These are phyloP conservation scores for Luffa acutangula DNA, from an alignment of 306 rosid genomes.

Conservation along the genomic window DNA sequence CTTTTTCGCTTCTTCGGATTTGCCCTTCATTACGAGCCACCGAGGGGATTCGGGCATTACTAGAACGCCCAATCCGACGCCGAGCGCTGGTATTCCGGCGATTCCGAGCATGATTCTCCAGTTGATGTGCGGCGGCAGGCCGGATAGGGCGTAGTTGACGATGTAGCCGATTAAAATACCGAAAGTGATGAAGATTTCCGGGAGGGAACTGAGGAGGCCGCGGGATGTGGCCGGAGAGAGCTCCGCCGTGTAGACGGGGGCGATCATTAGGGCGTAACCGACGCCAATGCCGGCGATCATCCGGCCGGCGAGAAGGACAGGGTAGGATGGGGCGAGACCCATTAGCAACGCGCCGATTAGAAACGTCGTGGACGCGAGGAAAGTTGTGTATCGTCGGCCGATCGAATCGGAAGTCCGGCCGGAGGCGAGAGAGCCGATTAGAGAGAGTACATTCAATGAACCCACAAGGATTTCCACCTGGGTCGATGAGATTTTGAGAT, in stretches of 20 bases:
- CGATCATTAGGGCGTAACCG: conserved; percentile 64
- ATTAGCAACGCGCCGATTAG: conserved; percentile 57
- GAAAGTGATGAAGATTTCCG: conserved; percentile 61
- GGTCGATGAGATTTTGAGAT: conserved; percentile 41
- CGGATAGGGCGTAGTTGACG: conserved; percentile 46
- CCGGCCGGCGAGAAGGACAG: conserved; percentile 46
- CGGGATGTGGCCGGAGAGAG: conserved; percentile 61
- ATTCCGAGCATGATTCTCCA: conserved; percentile 85
- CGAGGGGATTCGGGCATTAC: conserved; percentile 81
- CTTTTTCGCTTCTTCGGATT: conserved; percentile 36
- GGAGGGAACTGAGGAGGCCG: conserved; percentile 72
- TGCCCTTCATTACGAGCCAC: conserved; percentile 66
- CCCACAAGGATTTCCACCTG: conserved; percentile 73
- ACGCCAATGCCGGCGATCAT: conserved; percentile 69
- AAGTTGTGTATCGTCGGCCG: conserved; percentile 65
- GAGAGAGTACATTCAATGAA: conserved; percentile 48
- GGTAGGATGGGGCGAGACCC: conserved; percentile 70
- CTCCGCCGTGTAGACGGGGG: conserved; percentile 67
- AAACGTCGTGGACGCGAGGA: conserved; percentile 51
- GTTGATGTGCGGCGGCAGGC: conserved; percentile 24
- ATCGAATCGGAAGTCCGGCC: conserved; percentile 61
- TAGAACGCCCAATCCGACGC: conserved; percentile 39
- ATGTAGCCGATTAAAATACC: conserved; percentile 64
- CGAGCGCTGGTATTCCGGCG: conserved; percentile 43
- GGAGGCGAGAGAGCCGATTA: conserved; percentile 64